These are phyloP conservation scores for Pythium folliculosum DNA, from an alignment of 352 stramenopile species.

Conservation along the genomic window DNA sequence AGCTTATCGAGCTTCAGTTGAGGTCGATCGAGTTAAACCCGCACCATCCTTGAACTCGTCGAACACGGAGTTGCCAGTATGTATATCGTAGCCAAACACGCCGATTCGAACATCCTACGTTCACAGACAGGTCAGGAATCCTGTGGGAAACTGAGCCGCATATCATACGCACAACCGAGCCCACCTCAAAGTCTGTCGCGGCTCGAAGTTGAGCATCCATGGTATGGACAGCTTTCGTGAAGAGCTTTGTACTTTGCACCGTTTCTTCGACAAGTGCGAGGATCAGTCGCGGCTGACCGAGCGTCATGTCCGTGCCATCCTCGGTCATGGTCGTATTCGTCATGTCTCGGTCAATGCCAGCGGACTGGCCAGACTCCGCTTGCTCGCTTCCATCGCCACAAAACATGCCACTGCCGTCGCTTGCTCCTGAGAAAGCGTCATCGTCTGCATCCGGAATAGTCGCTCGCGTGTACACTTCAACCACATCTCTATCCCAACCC, in stretches of 20 bases:
- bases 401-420: not conserved
- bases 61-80: conserved; percentile 45
- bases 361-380: no score
- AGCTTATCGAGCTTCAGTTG: no score
- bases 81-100: conserved; percentile 39
- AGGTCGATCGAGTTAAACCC: not conserved
- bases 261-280: conserved; percentile 44
- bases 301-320: not conserved
- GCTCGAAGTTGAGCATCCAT: not conserved
- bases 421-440: conserved; percentile 7
- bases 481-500: conserved; percentile 34
- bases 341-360: not conserved
- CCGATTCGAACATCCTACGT: conserved; percentile 10
- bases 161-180: not conserved
- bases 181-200: not conserved
- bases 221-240: conserved; percentile 37
- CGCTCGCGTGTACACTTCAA: conserved; percentile 47
- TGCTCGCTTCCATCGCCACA: no score
- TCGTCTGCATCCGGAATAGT: conserved; percentile 38
- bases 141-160: not conserved
- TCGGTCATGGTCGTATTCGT: not conserved
- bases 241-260: conserved; percentile 37
- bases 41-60: conserved; percentile 53
- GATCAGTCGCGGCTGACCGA: conserved; percentile 30
- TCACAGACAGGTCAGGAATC: no score